Evolutionary conservation across 2,329 filamentous ascomycete species (phyloP), one percentile per base, ranked within the genome.

Genomic region (Diaporthe caulivora): DNA sequence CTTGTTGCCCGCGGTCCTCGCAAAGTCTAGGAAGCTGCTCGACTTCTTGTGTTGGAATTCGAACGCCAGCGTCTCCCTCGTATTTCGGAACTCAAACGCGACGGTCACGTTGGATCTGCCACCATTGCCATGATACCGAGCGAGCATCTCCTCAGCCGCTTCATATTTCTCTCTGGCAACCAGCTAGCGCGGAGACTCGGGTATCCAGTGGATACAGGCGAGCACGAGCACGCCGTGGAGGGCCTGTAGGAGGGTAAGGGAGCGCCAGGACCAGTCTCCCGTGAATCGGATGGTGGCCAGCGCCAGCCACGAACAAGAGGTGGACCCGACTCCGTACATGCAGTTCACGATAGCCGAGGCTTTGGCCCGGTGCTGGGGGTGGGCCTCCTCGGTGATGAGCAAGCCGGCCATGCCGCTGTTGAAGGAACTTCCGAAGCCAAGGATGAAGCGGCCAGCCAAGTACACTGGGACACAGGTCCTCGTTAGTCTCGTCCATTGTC

Each of bases 291-390:
- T 53, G 31, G 70, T 75, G 15, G 54, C 60, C 42, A 70, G 40
- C 26, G 67, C 53, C 24, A 70, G 24, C 67, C 51, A 58, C 6
- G 67, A 44, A 29, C 67, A 70, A 11, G 53, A 70, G 6, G 53
- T 44, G 40, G 67, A 70, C 18, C 67, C 67, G 29, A 70, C 67
- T 15, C 67, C 67, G 37, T 70, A 93, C 69, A 92, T 81, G 77
- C 89, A 92, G 81, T 93, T 93, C 82, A 93, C 93, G 73, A 93
- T 86, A 18, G 91, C 86, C 1, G 91, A 93, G 62, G 93, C 86
- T 37, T 88, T 88, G 40, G 87, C 91, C 79, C 91, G 89, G 79
- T 93, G 91, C 78, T 93, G 91, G 31, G 91, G 91, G 78, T 93
- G 91, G 82, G 88, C 90, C 74, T 93, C 87, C 83, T 93, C 92